These are phyloP conservation scores for Nevesoporus exiguus DNA, from an alignment of 768 basidiomycete species.

Conservation along the genomic window DNA sequence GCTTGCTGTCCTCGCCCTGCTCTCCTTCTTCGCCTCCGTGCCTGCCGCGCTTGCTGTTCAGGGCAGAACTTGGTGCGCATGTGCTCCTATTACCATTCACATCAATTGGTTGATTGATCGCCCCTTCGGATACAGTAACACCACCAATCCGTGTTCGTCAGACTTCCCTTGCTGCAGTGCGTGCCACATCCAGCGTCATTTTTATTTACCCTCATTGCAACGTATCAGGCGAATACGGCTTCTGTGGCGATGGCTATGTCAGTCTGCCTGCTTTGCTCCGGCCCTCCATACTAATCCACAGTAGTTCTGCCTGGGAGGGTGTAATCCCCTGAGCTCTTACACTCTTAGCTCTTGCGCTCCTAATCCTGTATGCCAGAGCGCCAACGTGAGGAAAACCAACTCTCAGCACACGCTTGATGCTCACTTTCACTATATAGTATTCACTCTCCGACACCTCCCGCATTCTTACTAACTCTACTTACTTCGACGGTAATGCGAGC, in stretches of 20 bases:
- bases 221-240: slow-evolving; percentile 48
- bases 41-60: slow-evolving; percentile 20
- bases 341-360: slow-evolving; percentile 64
- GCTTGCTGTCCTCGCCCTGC: slow-evolving; percentile 16
- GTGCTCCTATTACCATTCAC: neutral
- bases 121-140: slow-evolving; percentile 29
- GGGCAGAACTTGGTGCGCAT: slow-evolving; percentile 29
- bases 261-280: slow-evolving; percentile 8
- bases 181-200: slow-evolving; percentile 7
- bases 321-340: slow-evolving; percentile 72
- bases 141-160: slow-evolving; percentile 35
- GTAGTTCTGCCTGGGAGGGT: slow-evolving; percentile 84
- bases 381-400: slow-evolving; percentile 41
- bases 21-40: slow-evolving; percentile 15
- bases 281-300: slow-evolving; percentile 5
- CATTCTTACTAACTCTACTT: slow-evolving; percentile 60
- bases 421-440: slow-evolving; percentile 38
- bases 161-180: slow-evolving; percentile 44
- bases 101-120: neutral
- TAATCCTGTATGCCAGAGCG: slow-evolving; percentile 65
- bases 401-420: neutral
- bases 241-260: slow-evolving; percentile 45
- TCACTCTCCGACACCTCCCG: slow-evolving; percentile 63
- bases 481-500: slow-evolving; percentile 72
- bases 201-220: neutral